Evolutionary conservation across 1,284 basidiomycete species (phyloP).

Genomic region (Austroboletus niveus): DNA sequence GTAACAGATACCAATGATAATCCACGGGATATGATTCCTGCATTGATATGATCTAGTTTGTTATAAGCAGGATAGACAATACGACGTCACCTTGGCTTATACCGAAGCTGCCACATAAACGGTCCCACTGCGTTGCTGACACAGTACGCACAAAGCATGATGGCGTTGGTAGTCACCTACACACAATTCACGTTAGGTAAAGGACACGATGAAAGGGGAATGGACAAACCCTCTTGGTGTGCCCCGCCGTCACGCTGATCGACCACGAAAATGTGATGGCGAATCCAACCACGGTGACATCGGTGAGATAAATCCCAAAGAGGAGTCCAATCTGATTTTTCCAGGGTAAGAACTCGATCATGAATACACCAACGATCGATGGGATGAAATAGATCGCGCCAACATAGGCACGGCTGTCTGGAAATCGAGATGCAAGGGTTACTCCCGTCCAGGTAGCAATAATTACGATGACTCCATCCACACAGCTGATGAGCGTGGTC

Average conservation of each 20-base stretch:
- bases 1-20: conserved; percentile 59
- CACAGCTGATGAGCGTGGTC: conserved; percentile 69
- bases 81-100: conserved; percentile 52
- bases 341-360: conserved; percentile 66
- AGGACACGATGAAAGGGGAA: neutral
- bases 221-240: conserved; percentile 57
- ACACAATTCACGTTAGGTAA: neutral
- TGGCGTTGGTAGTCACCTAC: conserved; percentile 61
- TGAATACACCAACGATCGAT: conserved; percentile 55
- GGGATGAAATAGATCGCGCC: conserved; percentile 63
- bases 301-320: conserved; percentile 56
- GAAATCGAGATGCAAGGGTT: conserved; percentile 48
- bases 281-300: conserved; percentile 63
- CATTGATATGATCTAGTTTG: neutral
- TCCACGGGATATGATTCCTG: conserved; percentile 66
- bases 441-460: conserved; percentile 60
- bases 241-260: conserved; percentile 66
- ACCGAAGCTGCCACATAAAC: conserved; percentile 70
- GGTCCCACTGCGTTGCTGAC: conserved; percentile 68
- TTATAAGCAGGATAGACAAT: neutral
- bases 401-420: conserved; percentile 58
- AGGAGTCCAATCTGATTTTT: conserved; percentile 60
- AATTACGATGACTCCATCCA: conserved; percentile 64
- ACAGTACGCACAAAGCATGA: conserved; percentile 70
- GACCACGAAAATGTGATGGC: conserved; percentile 61